Evolutionary conservation across 805 yeast species (phyloP).

Genomic region (Candida koratica): DNA sequence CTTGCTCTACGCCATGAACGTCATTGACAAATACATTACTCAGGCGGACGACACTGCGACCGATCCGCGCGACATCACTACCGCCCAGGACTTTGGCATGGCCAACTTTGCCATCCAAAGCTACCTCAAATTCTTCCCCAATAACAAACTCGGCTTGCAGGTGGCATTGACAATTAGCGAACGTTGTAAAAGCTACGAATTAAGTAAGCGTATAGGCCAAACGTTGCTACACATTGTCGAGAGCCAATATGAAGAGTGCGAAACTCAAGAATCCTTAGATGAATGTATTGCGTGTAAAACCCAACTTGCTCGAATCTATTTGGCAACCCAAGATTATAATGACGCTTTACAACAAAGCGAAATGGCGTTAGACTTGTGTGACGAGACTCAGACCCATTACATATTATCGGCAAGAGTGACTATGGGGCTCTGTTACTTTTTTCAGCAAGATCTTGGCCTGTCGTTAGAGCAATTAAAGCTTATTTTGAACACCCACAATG

Average conservation of each 20-base stretch:
- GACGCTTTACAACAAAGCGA: constrained; percentile 61
- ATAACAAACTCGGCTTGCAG: constrained; percentile 54
- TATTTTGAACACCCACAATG: constrained; percentile 51
- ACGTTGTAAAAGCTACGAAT: constrained; percentile 58
- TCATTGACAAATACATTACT: constrained; percentile 44
- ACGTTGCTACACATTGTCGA: constrained; percentile 51
- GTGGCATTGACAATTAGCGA: constrained; percentile 59
- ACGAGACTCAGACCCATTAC: constrained; percentile 18
- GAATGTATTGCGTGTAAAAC: constrained; percentile 59
- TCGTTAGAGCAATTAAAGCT: constrained; percentile 65
- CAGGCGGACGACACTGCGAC: constrained; percentile 33
- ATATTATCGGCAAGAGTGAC: constrained; percentile 61
- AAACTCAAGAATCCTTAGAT: constrained; percentile 42
- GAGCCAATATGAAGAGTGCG: constrained; percentile 51
- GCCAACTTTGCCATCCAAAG: constrained; percentile 65
- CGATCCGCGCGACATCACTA: constrained; percentile 52
- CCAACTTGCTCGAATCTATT: constrained; percentile 65
- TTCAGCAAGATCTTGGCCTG: constrained; percentile 55
- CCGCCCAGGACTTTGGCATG: constrained; percentile 61
- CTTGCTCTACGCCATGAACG: constrained; percentile 62
- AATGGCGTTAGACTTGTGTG: constrained; percentile 47
- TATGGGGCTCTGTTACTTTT: constrained; percentile 69
- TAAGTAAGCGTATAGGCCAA: constrained; percentile 48
- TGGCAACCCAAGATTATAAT: constrained; percentile 57
- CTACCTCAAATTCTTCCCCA: constrained; percentile 59